A percentile compares a stretch with the other conserved stretches of the same genome.
Evolutionary conservation across 495 filamentous ascomycete species (phyloP).

Genomic region (Ascobolus immersus): DNA sequence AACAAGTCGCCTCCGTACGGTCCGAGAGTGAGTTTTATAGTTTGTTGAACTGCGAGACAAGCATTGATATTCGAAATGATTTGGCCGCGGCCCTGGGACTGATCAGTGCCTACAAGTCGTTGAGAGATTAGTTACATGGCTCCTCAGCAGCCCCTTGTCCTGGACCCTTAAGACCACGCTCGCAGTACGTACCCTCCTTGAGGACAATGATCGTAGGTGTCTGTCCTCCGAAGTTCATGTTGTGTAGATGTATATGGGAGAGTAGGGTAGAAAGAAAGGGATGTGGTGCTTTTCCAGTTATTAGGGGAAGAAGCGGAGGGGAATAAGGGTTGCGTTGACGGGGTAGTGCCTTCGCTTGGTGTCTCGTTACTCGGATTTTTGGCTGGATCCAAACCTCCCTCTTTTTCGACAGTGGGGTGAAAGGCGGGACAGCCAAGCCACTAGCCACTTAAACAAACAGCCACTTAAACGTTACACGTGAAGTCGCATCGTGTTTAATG

Average conservation of each 20-base stretch:
- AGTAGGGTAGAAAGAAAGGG: conserved; percentile 9
- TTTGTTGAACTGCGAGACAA: conserved; percentile 87
- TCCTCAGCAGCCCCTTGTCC: conserved; percentile 5
- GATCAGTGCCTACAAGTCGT: conserved; percentile 79
- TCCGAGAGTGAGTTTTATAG: conserved; percentile 84
- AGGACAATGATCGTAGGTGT: conserved; percentile 96
- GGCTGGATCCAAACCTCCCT: too few relatives aligned
- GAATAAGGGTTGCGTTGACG: too few relatives aligned
- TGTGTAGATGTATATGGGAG: conserved; percentile 7
- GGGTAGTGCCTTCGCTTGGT: too few relatives aligned
- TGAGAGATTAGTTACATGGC: background rate
- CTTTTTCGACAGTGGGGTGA: too few relatives aligned
- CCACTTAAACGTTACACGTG: too few relatives aligned
- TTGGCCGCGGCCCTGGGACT: conserved; percentile 90
- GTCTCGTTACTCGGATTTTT: too few relatives aligned
- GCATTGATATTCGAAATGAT: conserved; percentile 97
- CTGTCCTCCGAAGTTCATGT: conserved; percentile 93
- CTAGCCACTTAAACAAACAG: too few relatives aligned
- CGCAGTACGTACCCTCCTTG: conserved; percentile 57
- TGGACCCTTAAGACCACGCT: background rate
- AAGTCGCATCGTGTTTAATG: too few relatives aligned
- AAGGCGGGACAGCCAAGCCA: too few relatives aligned
- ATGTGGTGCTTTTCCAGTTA: too few relatives aligned
- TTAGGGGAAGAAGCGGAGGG: too few relatives aligned
- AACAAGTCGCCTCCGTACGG: conserved; percentile 92